Evolutionary conservation across 257 asterid species (phyloP), one percentile per base, ranked within the genome.

Genomic region (Nicotiana undulata): DNA sequence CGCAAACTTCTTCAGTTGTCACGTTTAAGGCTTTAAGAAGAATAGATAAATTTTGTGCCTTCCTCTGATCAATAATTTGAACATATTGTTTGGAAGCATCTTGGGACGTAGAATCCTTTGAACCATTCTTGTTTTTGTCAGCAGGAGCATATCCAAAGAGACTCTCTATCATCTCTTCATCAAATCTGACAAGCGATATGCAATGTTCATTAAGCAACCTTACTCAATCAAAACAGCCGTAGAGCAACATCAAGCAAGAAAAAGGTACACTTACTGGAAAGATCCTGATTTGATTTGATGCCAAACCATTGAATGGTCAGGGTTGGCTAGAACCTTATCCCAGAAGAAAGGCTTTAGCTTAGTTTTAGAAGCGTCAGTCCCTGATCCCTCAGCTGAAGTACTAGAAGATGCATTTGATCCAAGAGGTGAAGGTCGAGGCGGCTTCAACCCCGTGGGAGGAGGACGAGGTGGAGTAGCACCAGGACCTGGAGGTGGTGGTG

Each of bases 271-370:
- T 90, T 87, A 93, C 99, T 92, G 97, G 88, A 95, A 93, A 13
- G 99, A 95, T 75, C 98, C 98, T n/a, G 98, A 85, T 85, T 90
- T 93, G 72, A 95, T 93, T 83, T 92, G 97, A 89, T 95, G 95
- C 98, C 99, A 95, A 82, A 93, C 99, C 99, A 95, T 95, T 10
- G 98, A 92, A 52, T 88, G 88, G 82, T 91, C 97, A 68, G 97
- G 98, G 81, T 92, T 95, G 60, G 98, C 94, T 85, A 91, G 81
- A 70, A 95, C 98, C 83, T 95, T 95, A 86, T 93, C 98, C 98
- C 98, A 95, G 87, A 95, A 95, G 92, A 95, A 95, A 49, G 98
- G 98, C 89, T 95, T 95, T 88, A 95, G 86, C 87, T 95, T 95
- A 32, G 97, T 55, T 88, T 91, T 93, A 82, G 88, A 82, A 78